Evolutionary conservation across 176 grass and related monocot genomes (phyloP).

Genomic region (Alloteropsis semialata): DNA sequence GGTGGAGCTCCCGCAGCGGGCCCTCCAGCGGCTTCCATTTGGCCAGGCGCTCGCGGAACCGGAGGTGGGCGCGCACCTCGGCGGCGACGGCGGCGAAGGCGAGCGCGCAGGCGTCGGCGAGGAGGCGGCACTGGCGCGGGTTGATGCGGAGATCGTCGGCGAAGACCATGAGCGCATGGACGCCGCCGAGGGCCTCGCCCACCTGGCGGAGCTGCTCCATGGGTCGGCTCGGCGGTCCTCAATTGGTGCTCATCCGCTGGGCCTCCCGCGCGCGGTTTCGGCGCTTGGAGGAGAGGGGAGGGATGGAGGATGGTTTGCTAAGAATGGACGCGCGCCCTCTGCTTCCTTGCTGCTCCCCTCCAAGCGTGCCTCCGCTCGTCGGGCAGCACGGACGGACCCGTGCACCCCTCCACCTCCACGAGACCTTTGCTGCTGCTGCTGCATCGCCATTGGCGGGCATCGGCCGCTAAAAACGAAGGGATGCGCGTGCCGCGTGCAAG

Average conservation of each 20-base stretch:
- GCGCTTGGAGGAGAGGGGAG: neutral
- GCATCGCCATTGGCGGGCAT: neutral
- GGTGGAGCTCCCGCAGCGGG: too few species aligned
- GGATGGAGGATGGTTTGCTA: neutral
- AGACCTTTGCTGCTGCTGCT: too few species aligned
- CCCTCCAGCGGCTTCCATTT: too few species aligned
- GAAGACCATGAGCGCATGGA: slow-evolving; percentile 75
- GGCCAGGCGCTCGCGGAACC: slow-evolving; percentile 54
- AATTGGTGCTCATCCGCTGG: neutral
- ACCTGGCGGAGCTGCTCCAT: slow-evolving; percentile 90
- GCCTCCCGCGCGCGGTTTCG: neutral
- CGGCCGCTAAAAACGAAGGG: neutral
- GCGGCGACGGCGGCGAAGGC: slow-evolving; percentile 52
- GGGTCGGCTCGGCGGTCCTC: neutral
- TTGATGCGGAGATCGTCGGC: slow-evolving; percentile 72
- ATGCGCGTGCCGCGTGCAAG: neutral
- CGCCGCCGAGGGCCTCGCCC: slow-evolving; percentile 72
- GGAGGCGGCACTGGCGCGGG: slow-evolving; percentile 72
- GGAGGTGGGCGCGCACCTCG: slow-evolving; percentile 57
- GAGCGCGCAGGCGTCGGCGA: slow-evolving; percentile 60
- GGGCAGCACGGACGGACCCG: too few species aligned
- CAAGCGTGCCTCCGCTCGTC: too few species aligned
- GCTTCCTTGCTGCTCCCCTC: neutral
- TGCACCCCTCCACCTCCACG: too few species aligned
- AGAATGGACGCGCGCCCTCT: slow-evolving; percentile 5